phyloP scores from a whole-genome alignment of 768 basidiomycete genomes.

The Rhizopogon vulgaris region DNA sequence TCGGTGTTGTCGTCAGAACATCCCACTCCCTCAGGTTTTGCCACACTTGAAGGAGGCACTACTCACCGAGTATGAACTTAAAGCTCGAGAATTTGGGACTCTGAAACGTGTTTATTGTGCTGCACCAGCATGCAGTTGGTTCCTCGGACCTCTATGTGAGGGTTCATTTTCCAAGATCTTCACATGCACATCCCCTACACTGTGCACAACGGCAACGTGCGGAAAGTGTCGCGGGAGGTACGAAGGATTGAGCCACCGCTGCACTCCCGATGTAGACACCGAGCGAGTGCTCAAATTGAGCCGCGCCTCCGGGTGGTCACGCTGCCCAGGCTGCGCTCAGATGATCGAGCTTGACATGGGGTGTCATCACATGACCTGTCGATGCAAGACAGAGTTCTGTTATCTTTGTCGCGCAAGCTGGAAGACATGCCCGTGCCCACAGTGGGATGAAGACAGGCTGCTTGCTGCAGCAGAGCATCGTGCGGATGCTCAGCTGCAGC shows the following conservation, averaged over 20 bases:
- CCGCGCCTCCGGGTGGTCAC: constrained; percentile 26
- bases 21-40: constrained; percentile 20
- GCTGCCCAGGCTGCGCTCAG: constrained; percentile 33
- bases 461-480: constrained; percentile 38
- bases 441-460: constrained; percentile 53
- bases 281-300: constrained; percentile 22
- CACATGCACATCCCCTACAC: constrained; percentile 11
- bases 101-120: constrained; percentile 33
- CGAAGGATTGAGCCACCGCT: constrained; percentile 20
- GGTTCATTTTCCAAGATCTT: constrained; percentile 19
- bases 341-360: constrained; percentile 33
- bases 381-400: constrained; percentile 34
- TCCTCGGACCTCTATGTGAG: constrained; percentile 28
- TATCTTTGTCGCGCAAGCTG: constrained; percentile 48
- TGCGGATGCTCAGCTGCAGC: constrained; percentile 35
- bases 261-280: constrained; percentile 18
- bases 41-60: constrained; percentile 18
- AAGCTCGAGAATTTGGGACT: constrained; percentile 25
- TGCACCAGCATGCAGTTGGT: constrained; percentile 28
- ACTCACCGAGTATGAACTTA: constrained; percentile 17
- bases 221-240: constrained; percentile 17
- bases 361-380: constrained; percentile 37
- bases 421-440: constrained; percentile 59
- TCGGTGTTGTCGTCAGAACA: constrained; percentile 29
- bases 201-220: constrained; percentile 18